Evolutionary conservation across 1,284 basidiomycete species (phyloP).

Genomic region (Hortiboletus rubellus): DNA sequence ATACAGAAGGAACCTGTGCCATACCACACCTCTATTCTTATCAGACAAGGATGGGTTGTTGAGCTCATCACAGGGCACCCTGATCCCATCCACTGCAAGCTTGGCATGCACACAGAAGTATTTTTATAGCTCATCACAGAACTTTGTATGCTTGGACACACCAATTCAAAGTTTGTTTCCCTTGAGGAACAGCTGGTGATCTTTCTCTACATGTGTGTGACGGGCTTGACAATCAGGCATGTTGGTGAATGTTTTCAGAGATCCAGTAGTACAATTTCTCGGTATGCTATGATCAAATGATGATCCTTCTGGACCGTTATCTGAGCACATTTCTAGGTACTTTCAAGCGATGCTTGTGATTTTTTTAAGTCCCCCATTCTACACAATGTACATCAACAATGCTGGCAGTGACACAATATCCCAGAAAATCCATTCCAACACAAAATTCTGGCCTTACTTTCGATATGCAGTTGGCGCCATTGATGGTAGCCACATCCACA

Average conservation of each 20-base stretch:
- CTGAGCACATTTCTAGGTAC: too few species aligned
- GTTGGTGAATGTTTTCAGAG: not conserved
- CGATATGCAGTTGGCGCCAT: not conserved
- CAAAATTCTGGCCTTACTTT: not conserved
- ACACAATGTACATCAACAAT: not conserved
- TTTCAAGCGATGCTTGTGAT: too few species aligned
- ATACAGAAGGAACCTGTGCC: too few species aligned
- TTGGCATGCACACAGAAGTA: not conserved
- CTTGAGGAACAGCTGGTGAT: not conserved
- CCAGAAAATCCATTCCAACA: not conserved
- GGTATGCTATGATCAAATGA: not conserved
- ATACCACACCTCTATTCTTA: too few species aligned
- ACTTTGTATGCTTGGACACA: not conserved
- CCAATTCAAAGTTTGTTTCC: not conserved
- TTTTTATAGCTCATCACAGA: not conserved
- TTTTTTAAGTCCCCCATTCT: not conserved
- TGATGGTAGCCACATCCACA: not conserved
- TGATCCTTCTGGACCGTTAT: too few species aligned
- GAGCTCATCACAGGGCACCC: not conserved
- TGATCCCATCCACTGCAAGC: not conserved
- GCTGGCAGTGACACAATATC: not conserved
- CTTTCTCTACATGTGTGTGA: not conserved
- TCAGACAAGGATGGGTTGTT: not conserved
- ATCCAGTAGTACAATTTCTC: not conserved
- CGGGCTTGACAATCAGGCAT: not conserved